phyloP scores from a whole-genome alignment of 2,329 filamentous ascomycete genomes.

The Fusarium staphyleae region DNA sequence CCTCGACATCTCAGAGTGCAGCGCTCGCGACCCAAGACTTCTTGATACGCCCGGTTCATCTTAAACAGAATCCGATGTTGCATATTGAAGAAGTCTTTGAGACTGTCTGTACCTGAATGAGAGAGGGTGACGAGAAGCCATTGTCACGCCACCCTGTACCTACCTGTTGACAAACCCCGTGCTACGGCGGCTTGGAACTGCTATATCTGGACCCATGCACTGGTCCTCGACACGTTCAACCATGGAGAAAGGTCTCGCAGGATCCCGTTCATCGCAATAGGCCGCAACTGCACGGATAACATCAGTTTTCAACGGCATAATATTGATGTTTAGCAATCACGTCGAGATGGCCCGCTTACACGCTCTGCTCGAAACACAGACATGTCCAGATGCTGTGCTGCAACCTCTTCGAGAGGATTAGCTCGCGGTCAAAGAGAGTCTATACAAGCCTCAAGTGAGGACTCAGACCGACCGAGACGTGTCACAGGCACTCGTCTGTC shows the following conservation, averaged over 20 bases:
- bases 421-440: neutral
- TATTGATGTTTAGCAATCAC: too few relatives aligned
- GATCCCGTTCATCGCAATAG: neutral
- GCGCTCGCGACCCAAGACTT: neutral
- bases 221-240: neutral
- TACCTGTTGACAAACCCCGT: neutral
- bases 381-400: too few relatives aligned
- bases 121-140: neutral
- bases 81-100: neutral
- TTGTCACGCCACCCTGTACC: slow-evolving; percentile 1
- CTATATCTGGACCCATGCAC: neutral
- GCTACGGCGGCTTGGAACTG: neutral
- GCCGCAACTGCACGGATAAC: too few relatives aligned
- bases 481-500: neutral
- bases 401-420: too few relatives aligned
- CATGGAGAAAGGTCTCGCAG: too few relatives aligned
- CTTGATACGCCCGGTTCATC: slow-evolving; percentile 1
- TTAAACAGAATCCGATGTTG: neutral
- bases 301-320: too few relatives aligned
- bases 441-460: neutral
- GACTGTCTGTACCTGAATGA: neutral
- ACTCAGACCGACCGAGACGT: neutral
- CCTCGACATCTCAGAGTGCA: neutral
- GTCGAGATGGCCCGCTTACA: too few relatives aligned
- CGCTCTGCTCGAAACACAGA: too few relatives aligned